Conservation (phyloP, 176 grass and related monocot species). For the Eremochloa ophiuroides region DNA sequence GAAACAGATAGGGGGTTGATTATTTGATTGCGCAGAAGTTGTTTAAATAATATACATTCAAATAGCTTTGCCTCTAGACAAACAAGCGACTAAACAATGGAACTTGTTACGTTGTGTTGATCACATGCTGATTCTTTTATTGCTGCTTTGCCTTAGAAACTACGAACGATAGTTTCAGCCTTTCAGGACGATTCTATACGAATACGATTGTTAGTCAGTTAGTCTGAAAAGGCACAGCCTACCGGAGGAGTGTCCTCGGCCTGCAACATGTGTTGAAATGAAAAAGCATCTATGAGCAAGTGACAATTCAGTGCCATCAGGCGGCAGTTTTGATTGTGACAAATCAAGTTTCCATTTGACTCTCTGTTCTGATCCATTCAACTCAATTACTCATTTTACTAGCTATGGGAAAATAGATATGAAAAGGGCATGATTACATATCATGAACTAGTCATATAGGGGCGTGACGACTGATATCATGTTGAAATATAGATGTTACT, state of each 20-base stretch:
- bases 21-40: background rate
- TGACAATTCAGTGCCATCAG: background rate
- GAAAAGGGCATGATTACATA: background rate
- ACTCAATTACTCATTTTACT: background rate
- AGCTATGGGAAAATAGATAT: background rate
- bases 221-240: background rate
- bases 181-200: background rate
- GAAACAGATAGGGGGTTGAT: background rate
- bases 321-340: background rate
- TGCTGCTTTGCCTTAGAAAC: constrained; percentile 45
- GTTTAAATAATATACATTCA: background rate
- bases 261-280: constrained; percentile 10
- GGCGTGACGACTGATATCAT: background rate
- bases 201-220: constrained; percentile 20
- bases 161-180: constrained; percentile 9
- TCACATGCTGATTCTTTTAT: constrained; percentile 35
- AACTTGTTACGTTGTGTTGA: background rate
- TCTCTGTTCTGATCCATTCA: background rate
- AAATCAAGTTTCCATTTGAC: background rate
- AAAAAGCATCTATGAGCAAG: background rate
- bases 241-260: constrained; percentile 3
- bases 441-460: background rate
- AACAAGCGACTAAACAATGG: background rate
- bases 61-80: background rate
- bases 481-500: constrained; percentile 7